phyloP scores from a whole-genome alignment of 2,329 filamentous ascomycete genomes.

The Exophiala aquamarina region DNA sequence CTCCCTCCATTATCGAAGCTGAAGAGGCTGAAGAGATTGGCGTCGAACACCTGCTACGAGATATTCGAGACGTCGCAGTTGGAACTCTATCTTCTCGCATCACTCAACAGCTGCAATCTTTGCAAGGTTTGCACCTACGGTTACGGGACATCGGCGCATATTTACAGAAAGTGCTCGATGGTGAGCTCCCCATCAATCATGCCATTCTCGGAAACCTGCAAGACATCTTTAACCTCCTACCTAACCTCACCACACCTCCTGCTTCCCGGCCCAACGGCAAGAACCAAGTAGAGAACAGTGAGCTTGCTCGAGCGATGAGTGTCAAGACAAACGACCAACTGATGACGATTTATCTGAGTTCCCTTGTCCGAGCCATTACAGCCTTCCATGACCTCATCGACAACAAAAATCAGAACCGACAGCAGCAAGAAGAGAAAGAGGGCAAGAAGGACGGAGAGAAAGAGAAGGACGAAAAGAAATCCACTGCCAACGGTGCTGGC shows the following conservation, averaged over 20 bases:
- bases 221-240: slow-evolving; percentile 97
- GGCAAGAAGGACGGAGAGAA: slow-evolving; percentile 73
- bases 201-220: slow-evolving; percentile 97
- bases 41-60: slow-evolving; percentile 93
- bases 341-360: slow-evolving; percentile 97
- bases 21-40: slow-evolving; percentile 99
- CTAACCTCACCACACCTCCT: slow-evolving; percentile 84
- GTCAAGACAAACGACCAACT: slow-evolving; percentile 99
- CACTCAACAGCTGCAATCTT: slow-evolving; percentile 94
- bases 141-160: slow-evolving; percentile 94
- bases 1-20: slow-evolving; percentile 95
- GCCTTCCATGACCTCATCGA: slow-evolving; percentile 99
- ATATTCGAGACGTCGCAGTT: slow-evolving; percentile 96
- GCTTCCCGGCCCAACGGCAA: slow-evolving; percentile 58
- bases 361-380: slow-evolving; percentile 93
- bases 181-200: slow-evolving; percentile 92
- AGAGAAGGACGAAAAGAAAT: slow-evolving; percentile 56
- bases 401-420: slow-evolving; percentile 99
- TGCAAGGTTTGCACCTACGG: slow-evolving; percentile 92
- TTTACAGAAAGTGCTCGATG: slow-evolving; percentile 91
- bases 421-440: slow-evolving; percentile 95
- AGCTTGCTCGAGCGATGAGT: slow-evolving; percentile 94
- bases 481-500: slow-evolving; percentile 47
- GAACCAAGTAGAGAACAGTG: slow-evolving; percentile 66
- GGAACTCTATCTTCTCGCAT: slow-evolving; percentile 95